Base-by-base conservation (phyloP, 768 basidiomycete species). In the Cystobasidium tubakii region DNA sequence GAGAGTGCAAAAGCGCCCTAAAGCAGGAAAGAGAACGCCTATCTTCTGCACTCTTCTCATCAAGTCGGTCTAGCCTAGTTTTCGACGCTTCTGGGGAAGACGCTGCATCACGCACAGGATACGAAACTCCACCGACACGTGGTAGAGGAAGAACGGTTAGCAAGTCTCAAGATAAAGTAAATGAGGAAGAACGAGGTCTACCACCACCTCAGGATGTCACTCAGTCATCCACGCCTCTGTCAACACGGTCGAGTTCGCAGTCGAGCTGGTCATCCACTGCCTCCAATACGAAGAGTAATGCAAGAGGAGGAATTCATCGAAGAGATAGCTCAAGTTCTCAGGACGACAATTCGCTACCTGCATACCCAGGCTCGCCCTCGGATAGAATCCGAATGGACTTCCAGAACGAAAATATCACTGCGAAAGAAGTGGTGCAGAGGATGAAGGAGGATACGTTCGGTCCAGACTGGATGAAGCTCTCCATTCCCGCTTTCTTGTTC, bases 361-460 rank as follows among this genome's bases (percentile, higher is more conserved):
- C 7, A 50, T 50, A 50, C 21, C 46, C 46, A n/a, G 46, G 46
- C 21, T 50, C 46, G n/a, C 46, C 46, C 3, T 9, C 46, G 46
- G 46, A 50, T 9, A 50, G 46, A 50, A 17, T 50, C 7, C 7
- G 46, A n/a, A 9, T 19, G 7, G 46, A 50, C n/a, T 50, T 50
- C 21, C 46, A 65, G 4, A 36, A 39, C 23, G 63, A 42, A 31
- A 7, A n/a, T 3, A 67, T 67, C 44, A 23, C 44, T n/a, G 12
- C 19, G 7, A 54, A 13, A 21, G 44, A 67, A 7, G 46, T 53
- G 10, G 27, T 54, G 9, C 43, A 33, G 42, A 54, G 69, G 13
- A 71, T 71, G 54, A 55, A 60, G 19, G 44, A 60, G 31, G 69
- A 71, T 36, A 71, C 69, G 21, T 71, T 71, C 42, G 54, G 69